Conservation (phyloP, 176 grass and related monocot genomes). For the Carex parvula region DNA sequence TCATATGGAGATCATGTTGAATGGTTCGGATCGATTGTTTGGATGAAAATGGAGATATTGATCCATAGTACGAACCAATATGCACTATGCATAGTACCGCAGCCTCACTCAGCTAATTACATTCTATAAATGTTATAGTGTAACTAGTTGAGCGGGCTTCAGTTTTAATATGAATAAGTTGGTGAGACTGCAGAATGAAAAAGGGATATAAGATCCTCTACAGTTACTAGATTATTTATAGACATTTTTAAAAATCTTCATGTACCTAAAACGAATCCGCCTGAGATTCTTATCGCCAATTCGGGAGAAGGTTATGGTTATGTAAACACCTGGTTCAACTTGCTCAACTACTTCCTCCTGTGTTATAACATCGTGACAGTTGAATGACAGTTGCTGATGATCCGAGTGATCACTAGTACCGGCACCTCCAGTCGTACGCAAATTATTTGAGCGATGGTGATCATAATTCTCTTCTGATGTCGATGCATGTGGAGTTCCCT, state of each 20-base stretch:
- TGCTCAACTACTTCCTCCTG: slow-evolving; percentile 61
- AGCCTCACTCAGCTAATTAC: background rate
- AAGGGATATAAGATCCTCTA: background rate
- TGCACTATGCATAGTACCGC: too few species aligned
- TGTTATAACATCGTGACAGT: slow-evolving; percentile 26
- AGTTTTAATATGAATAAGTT: background rate
- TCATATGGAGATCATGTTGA: too few species aligned
- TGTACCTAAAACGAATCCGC: slow-evolving; percentile 57
- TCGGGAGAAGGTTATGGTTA: slow-evolving; percentile 44
- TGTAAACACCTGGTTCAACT: slow-evolving; percentile 63
- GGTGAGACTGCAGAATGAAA: background rate
- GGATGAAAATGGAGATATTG: too few species aligned
- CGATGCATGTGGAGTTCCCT: slow-evolving; percentile 14
- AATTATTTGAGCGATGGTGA: slow-evolving; percentile 24
- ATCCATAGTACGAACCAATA: too few species aligned
- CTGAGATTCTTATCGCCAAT: slow-evolving; percentile 46
- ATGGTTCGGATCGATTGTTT: too few species aligned
- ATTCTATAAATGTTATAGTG: slow-evolving; percentile 3
- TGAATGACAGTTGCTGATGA: slow-evolving; percentile 12
- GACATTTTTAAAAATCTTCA: background rate
- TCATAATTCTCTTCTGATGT: slow-evolving; percentile 31
- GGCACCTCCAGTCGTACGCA: slow-evolving; percentile 11
- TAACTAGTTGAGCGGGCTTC: background rate
- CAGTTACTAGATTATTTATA: background rate
- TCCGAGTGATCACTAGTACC: slow-evolving; percentile 26